Conservation (phyloP, 2,329 filamentous ascomycete species). For the Aspergillus sp. region DNA sequence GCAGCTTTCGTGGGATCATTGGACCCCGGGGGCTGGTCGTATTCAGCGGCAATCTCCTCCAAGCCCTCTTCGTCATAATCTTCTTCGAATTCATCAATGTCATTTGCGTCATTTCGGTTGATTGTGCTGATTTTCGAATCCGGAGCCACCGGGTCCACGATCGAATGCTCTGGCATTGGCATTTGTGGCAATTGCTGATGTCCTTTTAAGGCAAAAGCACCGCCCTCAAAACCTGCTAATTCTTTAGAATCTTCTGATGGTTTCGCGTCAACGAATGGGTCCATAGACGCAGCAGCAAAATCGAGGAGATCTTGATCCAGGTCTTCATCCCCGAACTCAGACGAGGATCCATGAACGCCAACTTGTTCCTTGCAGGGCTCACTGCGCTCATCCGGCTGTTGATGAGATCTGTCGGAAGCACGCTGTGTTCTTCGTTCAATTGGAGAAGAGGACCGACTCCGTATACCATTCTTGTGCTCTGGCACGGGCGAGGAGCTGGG, state of each 20-base stretch:
- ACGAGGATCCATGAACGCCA: slow-evolving; percentile 21
- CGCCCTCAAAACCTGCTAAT: too few species aligned
- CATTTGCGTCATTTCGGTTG: slow-evolving; percentile 13
- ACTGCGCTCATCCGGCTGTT: neutral
- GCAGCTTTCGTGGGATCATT: slow-evolving; percentile 7
- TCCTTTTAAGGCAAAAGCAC: slow-evolving; percentile 1
- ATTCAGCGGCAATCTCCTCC: slow-evolving; percentile 48
- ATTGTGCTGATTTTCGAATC: slow-evolving; percentile 5
- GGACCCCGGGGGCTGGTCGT: slow-evolving; percentile 34
- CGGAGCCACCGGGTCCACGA: slow-evolving; percentile 3
- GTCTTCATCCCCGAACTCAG: slow-evolving; percentile 41
- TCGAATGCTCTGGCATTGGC: slow-evolving; percentile 1
- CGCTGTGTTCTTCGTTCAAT: slow-evolving; percentile 9
- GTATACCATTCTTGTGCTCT: slow-evolving; percentile 20
- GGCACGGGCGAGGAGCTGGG: slow-evolving; percentile 38
- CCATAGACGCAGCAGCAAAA: slow-evolving; percentile 24
- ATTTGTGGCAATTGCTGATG: slow-evolving; percentile 2
- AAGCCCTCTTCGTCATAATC: slow-evolving; percentile 56
- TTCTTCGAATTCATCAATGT: slow-evolving; percentile 56
- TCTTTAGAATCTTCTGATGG: neutral
- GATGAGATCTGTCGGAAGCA: slow-evolving; percentile 2
- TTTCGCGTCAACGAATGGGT: slow-evolving; percentile 16
- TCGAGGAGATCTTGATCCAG: slow-evolving; percentile 38
- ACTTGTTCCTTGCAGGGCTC: slow-evolving; percentile 2
- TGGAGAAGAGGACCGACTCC: slow-evolving; percentile 25